phyloP scores from a whole-genome alignment of 495 filamentous ascomycete genomes.

The Penicillium paxilli region DNA sequence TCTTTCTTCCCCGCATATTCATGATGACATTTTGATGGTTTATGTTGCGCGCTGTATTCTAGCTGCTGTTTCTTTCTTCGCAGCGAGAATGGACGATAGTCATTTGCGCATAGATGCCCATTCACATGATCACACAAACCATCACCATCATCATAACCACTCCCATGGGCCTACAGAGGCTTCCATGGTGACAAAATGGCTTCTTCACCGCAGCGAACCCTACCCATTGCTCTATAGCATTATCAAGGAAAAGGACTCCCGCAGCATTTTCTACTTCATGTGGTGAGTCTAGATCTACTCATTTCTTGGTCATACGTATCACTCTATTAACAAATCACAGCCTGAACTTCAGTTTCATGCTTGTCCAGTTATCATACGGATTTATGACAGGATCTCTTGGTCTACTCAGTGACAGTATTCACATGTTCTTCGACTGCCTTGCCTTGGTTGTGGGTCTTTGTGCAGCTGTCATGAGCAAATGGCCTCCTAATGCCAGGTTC shows the following conservation, averaged over 20 bases:
- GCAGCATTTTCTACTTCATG: slow-evolving; percentile 98
- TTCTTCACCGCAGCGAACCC: slow-evolving; percentile 62
- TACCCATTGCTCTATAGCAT: slow-evolving; percentile 84
- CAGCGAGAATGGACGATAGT: slow-evolving; percentile 39
- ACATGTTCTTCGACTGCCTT: slow-evolving; percentile 99
- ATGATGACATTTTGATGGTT: slow-evolving; percentile 26
- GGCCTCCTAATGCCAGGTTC: slow-evolving; percentile 83
- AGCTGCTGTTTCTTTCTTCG: slow-evolving; percentile 33
- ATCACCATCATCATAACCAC: slow-evolving; percentile 37
- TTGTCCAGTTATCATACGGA: slow-evolving; percentile 90
- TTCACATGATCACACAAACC: slow-evolving; percentile 31
- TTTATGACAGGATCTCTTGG: slow-evolving; percentile 90
- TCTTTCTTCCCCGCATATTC: slow-evolving; percentile 35
- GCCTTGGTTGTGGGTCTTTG: slow-evolving; percentile 88
- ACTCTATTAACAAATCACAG: slow-evolving; percentile 42
- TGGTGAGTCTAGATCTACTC: slow-evolving; percentile 50
- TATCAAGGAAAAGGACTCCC: slow-evolving; percentile 86
- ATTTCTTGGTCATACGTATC: background rate
- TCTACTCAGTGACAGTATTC: slow-evolving; percentile 93
- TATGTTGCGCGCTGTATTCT: slow-evolving; percentile 35
- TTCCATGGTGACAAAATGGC: slow-evolving; percentile 62
- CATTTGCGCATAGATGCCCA: slow-evolving; percentile 27
- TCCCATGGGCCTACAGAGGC: slow-evolving; percentile 31
- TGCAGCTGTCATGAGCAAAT: slow-evolving; percentile 96
- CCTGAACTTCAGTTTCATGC: slow-evolving; percentile 94